Evolutionary conservation across 345 rosid species (phyloP), one percentile per base, ranked within the genome.

Genomic region (Punica granatum): DNA sequence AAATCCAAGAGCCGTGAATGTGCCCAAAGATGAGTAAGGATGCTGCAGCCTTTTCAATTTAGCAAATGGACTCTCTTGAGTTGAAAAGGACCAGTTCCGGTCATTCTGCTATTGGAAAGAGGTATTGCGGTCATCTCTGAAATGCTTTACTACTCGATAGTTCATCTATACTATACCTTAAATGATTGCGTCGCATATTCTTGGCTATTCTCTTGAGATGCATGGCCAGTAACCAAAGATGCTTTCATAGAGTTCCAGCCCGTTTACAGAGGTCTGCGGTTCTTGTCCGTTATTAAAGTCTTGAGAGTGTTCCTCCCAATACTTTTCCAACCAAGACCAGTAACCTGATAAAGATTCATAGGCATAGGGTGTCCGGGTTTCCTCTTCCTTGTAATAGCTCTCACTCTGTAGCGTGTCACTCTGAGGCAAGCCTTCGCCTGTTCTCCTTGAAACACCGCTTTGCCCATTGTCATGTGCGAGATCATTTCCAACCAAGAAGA

Each of bases 211-310:
- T 60, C 37, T 73, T 8, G n/a, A 56, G 79, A 78, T 21, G 73
- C 79, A 81, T 42, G 83, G 83, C 79, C 78, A 76, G 64, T 76
- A 73, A 71, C 78, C 74, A 4, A 75, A 76, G 32, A 78, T 58
- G 42, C 72, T 68, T 71, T 73, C 76, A 28, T 60, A 75, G 44
- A 69, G 18, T 30, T 41, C 72, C 26, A 59, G 5, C 26, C 70
- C 74, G 56, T 78, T 67, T 8, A 13, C 37, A 54, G 66, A 46
- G 36, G 61, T 43, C 23, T 46, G 46, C 11, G 39, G 60, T 60
- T 71, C 79, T 69, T 58, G 67, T 65, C 49, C 9, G 7, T 60
- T 26, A 63, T 41, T 19, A 43, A 18, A 21, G 26, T 51, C 28
- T 36, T n/a, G 25, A 10, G 59, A 13, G 44, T 39, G 60, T 15